Percentiles rank a stretch among this genome's conserved stretches.
phyloP scores from a whole-genome alignment of 805 yeast genomes.

The Kuraishia ogatae region DNA sequence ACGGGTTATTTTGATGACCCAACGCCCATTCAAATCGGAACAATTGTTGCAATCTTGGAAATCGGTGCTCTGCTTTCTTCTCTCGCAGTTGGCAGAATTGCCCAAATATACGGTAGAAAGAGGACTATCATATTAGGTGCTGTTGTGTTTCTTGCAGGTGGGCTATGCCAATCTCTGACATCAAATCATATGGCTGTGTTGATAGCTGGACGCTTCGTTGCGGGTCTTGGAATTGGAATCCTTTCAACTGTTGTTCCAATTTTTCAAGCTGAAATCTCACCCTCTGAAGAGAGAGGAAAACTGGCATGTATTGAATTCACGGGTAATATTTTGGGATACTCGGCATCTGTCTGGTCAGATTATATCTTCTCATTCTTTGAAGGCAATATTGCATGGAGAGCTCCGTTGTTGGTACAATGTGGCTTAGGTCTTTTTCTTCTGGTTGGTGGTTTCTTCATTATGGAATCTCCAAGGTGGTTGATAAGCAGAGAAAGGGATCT shows the following conservation, averaged over 20 bases:
- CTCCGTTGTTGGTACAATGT: conserved; percentile 72
- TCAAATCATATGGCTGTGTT: conserved; percentile 37
- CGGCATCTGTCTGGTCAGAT: conserved; percentile 82
- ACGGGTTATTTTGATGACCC: conserved; percentile 62
- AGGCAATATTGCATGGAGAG: conserved; percentile 62
- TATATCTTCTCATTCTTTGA: conserved; percentile 62
- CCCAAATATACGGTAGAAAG: conserved; percentile 74
- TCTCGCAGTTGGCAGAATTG: conserved; percentile 61
- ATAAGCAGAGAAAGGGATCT: conserved; percentile 63
- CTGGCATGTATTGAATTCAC: conserved; percentile 84
- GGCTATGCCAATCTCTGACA: conserved; percentile 60
- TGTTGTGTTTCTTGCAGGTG: conserved; percentile 65
- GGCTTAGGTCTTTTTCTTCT: conserved; percentile 57
- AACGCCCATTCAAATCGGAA: conserved; percentile 60
- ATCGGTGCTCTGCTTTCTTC: conserved; percentile 76
- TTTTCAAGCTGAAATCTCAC: conserved; percentile 83
- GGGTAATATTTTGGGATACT: conserved; percentile 77
- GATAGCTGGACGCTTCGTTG: conserved; percentile 67
- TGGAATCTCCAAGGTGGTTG: conserved; percentile 86
- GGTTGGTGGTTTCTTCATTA: conserved; percentile 68
- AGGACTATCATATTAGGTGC: conserved; percentile 73
- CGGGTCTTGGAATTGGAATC: conserved; percentile 85
- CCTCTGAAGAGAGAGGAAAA: conserved; percentile 78
- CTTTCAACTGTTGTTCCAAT: conserved; percentile 80
- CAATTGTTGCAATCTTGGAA: conserved; percentile 80